Evolutionary conservation across 78 protist species (phyloP), one percentile per base, ranked within the genome.

Genomic region (Thecamonas trahens): DNA sequence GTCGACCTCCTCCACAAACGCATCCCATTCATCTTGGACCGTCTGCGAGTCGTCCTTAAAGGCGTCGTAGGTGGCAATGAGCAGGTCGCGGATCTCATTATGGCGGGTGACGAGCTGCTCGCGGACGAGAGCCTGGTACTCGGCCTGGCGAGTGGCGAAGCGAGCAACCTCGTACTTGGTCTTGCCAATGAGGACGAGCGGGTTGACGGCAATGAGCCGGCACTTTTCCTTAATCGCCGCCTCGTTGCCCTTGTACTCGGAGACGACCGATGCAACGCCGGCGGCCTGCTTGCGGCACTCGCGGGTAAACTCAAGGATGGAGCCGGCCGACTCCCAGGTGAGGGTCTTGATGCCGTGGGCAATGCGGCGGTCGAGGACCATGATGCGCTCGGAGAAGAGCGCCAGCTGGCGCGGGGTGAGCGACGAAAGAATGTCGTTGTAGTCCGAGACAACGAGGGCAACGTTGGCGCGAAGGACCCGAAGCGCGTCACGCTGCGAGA

Each of bases 371-470:
- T 88, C 88, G 42, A 88, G 76, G 62, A 15, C 3, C 4, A 0
- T 2, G 62, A 84, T 49, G 11, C 72, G 71, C 54, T 68, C 72
- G 18, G 54, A 7, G 76, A 88, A 88, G 11, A 88, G 77, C 31
- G 11, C 29, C 37, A 52, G 26, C 67, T 82, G 88, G 57, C 67
- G 71, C 31, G 49, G 58, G 31, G 78, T 11, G 49, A 82, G 79
- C 31, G 29, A 0, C 29, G 24, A 14, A 39, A 71, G 28, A 59
- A 79, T 76, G 35, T 0, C 0, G 82, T 85, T 85, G 85, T 79
- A 85, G 37, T 75, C 94, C 14, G 85, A 67, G 15, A 85, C 90
- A 34, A 83, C 81, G 24, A 79, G 60, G 49, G 64, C 8, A 38
- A 83, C 84, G 70, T 71, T 42, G 67, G 82, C 89, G 18, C 91